Evolutionary conservation across 2,329 filamentous ascomycete species (phyloP).

Genomic region (Dothideomycetidae sp.): DNA sequence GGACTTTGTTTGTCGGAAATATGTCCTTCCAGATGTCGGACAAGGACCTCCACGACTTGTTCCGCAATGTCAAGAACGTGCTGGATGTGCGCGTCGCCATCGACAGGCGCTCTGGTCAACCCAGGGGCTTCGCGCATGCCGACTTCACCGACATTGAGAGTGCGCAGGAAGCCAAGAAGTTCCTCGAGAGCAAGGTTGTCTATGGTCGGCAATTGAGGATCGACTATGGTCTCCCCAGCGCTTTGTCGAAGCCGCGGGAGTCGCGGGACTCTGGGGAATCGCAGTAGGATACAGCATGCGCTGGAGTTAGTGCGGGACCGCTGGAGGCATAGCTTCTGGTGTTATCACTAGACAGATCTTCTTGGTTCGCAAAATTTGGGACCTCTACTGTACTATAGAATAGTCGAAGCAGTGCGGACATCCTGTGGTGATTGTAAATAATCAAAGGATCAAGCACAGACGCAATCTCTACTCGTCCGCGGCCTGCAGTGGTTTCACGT

Average conservation of each 20-base stretch:
- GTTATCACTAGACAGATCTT: too few relatives aligned
- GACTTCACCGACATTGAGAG: conserved; percentile 58
- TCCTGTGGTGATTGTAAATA: too few relatives aligned
- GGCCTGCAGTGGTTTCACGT: too few relatives aligned
- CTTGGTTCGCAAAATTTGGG: too few relatives aligned
- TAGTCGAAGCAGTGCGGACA: too few relatives aligned
- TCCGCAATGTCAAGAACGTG: conserved; percentile 55
- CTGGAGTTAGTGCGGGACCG: too few relatives aligned
- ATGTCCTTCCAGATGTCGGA: conserved; percentile 78
- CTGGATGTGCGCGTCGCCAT: conserved; percentile 68
- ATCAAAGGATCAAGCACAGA: too few relatives aligned
- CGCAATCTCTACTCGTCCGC: too few relatives aligned
- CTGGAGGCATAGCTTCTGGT: too few relatives aligned
- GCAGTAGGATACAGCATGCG: too few relatives aligned
- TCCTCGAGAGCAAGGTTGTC: conserved; percentile 43
- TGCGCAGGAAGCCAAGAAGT: conserved; percentile 45
- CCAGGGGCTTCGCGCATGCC: conserved; percentile 70
- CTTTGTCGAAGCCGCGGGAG: background rate
- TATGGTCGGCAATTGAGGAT: conserved; percentile 52
- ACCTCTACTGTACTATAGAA: too few relatives aligned
- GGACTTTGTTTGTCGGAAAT: conserved; percentile 70
- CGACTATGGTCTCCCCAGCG: conserved; percentile 36
- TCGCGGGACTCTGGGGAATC: too few relatives aligned
- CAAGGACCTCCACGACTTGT: conserved; percentile 64
- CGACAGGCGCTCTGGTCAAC: conserved; percentile 65